These are phyloP conservation scores for Sporobolomyces roseus DNA, from an alignment of 768 basidiomycete species.

Conservation along the genomic window DNA sequence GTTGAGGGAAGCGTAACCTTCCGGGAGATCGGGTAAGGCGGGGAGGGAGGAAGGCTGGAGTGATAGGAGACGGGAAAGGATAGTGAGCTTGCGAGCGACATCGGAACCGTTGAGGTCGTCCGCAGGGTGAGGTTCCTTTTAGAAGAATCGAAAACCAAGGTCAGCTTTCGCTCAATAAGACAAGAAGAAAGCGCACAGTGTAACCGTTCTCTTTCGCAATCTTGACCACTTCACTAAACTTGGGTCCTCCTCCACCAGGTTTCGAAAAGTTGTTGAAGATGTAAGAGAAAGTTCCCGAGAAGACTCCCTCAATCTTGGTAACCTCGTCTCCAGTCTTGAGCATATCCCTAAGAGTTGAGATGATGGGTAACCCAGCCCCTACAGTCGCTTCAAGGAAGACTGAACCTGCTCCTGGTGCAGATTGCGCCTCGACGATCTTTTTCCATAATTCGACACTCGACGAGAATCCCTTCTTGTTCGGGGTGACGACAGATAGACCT, in stretches of 20 bases:
- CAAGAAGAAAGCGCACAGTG: slow-evolving; percentile 58
- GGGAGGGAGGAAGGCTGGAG: slow-evolving; percentile 44
- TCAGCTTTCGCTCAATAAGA: neutral
- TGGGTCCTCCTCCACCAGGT: slow-evolving; percentile 49
- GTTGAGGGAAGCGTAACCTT: slow-evolving; percentile 73
- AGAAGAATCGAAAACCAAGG: neutral
- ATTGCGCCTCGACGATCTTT: slow-evolving; percentile 61
- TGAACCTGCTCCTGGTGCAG: slow-evolving; percentile 57
- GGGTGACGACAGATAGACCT: slow-evolving; percentile 85
- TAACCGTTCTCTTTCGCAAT: slow-evolving; percentile 88
- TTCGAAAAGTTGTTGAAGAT: slow-evolving; percentile 94
- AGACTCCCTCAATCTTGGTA: slow-evolving; percentile 89
- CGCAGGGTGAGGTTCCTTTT: slow-evolving; percentile 90
- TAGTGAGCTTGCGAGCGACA: slow-evolving; percentile 94
- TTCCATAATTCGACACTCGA: slow-evolving; percentile 66
- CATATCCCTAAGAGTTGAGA: slow-evolving; percentile 86
- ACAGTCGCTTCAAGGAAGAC: slow-evolving; percentile 75
- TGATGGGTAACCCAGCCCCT: slow-evolving; percentile 88
- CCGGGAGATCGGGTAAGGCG: slow-evolving; percentile 56
- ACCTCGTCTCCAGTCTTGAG: slow-evolving; percentile 90
- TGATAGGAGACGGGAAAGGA: slow-evolving; percentile 68
- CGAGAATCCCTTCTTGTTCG: slow-evolving; percentile 96
- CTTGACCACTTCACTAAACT: slow-evolving; percentile 84
- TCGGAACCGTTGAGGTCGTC: slow-evolving; percentile 96
- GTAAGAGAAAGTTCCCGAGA: slow-evolving; percentile 96